These are phyloP conservation scores for Dichotomopilus funicola DNA, from an alignment of 2,329 filamentous ascomycete genomes.

Conservation along the genomic window DNA sequence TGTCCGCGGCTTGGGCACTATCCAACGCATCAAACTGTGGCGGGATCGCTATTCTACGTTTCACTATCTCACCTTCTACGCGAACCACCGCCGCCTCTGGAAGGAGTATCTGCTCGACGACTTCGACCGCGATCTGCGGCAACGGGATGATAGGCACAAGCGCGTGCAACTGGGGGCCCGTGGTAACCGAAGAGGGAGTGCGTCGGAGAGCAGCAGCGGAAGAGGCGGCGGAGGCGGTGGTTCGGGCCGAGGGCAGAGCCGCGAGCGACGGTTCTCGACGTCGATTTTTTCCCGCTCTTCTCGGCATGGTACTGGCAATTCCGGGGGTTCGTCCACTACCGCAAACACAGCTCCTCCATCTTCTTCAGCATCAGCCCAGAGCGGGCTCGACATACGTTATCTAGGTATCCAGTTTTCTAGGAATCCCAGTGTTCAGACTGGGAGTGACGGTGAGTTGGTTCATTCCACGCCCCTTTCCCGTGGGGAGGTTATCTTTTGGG, in stretches of 20 bases:
- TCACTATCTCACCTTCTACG: constrained; percentile 43
- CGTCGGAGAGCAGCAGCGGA: constrained; percentile 27
- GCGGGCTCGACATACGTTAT: constrained; percentile 39
- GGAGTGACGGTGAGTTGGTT: constrained; percentile 33
- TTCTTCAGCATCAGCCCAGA: constrained; percentile 15
- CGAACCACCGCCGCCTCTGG: constrained; percentile 41
- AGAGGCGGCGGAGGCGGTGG: constrained; percentile 13
- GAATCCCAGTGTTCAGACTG: constrained; percentile 22
- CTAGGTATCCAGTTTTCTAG: constrained; percentile 45
- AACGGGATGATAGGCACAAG: constrained; percentile 40
- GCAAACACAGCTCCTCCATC: constrained; percentile 18
- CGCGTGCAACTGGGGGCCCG: constrained; percentile 39
- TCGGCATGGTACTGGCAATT: constrained; percentile 7
- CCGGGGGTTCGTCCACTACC: constrained; percentile 4
- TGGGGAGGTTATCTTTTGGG: neutral
- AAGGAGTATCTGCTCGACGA: constrained; percentile 43
- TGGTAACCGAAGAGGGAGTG: constrained; percentile 36
- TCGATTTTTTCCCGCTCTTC: constrained; percentile 36
- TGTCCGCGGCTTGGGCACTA: constrained; percentile 44
- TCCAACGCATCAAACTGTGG: constrained; percentile 48
- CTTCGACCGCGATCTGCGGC: constrained; percentile 42
- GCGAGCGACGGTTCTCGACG: constrained; percentile 37
- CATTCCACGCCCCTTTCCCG: neutral
- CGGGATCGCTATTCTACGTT: constrained; percentile 41
- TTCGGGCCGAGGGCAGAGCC: constrained; percentile 10